Conservation (phyloP, 192 early-diverging fungal species). For the Coemansia sp. region DNA sequence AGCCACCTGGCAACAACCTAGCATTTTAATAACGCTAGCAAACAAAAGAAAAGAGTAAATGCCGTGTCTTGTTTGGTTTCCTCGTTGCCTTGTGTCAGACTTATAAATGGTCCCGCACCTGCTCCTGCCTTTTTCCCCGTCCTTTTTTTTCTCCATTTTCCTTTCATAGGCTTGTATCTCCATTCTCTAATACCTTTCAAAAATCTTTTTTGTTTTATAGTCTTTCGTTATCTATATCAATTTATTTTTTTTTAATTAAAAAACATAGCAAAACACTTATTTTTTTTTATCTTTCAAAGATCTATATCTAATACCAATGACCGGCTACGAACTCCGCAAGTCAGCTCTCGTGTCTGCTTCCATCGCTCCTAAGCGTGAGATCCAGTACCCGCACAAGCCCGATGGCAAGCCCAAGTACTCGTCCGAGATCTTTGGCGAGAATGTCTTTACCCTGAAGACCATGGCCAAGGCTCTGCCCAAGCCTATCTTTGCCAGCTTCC, state of each 20-base stretch:
- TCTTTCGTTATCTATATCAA: background rate
- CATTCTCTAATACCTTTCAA: no score
- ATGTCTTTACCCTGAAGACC: slow-evolving; percentile 92
- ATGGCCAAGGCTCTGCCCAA: slow-evolving; percentile 92
- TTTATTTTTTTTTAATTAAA: background rate
- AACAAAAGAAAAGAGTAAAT: background rate
- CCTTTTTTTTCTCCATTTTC: no score
- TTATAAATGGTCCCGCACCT: no score
- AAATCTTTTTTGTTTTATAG: no score
- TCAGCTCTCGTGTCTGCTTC: slow-evolving; percentile 66
- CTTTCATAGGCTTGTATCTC: no score
- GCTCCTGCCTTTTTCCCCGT: no score
- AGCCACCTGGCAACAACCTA: background rate
- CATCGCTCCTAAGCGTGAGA: slow-evolving; percentile 65
- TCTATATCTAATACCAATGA: slow-evolving; percentile 19
- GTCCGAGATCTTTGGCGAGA: slow-evolving; percentile 91
- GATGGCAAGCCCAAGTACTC: slow-evolving; percentile 75
- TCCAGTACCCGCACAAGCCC: slow-evolving; percentile 75
- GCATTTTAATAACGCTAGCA: background rate
- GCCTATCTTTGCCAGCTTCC: slow-evolving; percentile 89
- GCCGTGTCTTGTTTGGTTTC: no score
- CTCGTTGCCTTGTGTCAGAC: no score
- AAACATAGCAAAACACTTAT: background rate
- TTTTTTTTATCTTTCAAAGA: no score
- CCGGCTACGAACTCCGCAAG: slow-evolving; percentile 57